Evolutionary conservation across 1,284 basidiomycete species (phyloP).

Genomic region (Malassezia furfur): DNA sequence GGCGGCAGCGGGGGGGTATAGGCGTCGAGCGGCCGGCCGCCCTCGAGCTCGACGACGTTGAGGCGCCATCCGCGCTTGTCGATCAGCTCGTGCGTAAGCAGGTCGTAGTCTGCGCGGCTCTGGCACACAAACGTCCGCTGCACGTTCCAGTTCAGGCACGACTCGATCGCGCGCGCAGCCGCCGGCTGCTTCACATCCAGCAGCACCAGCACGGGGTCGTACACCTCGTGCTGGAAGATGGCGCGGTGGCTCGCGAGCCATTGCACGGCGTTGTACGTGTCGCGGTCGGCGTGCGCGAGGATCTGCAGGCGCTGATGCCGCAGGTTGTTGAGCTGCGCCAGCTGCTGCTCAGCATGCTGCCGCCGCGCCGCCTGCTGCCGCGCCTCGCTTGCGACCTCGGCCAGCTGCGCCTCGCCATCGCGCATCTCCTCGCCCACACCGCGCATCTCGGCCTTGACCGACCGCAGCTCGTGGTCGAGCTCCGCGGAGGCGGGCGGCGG

Average conservation of each 20-base stretch:
- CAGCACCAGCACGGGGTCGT: conserved; percentile 67
- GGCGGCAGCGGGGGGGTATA: conserved; percentile 22
- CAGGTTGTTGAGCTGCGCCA: conserved; percentile 30
- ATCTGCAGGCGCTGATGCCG: conserved; percentile 29
- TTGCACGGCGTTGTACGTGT: conserved; percentile 60
- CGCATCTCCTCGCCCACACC: conserved; percentile 14
- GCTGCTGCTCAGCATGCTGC: conserved; percentile 16
- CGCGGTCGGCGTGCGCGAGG: conserved; percentile 53
- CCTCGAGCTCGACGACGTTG: conserved; percentile 44
- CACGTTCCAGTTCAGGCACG: conserved; percentile 55
- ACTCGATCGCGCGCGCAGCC: conserved; percentile 66
- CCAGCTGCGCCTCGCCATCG: conserved; percentile 19
- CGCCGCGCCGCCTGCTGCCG: conserved; percentile 20
- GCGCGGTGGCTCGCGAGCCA: conserved; percentile 67
- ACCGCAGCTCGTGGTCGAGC: conserved; percentile 12
- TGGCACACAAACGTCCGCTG: conserved; percentile 77
- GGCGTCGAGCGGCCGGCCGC: conserved; percentile 16
- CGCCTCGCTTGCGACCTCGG: conserved; percentile 7
- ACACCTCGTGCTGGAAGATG: conserved; percentile 68
- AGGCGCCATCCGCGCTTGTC: conserved; percentile 53
- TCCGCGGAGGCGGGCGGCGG: conserved; percentile 20
- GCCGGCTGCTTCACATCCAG: conserved; percentile 60
- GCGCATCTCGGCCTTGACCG: conserved; percentile 17
- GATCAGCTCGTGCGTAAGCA: conserved; percentile 54
- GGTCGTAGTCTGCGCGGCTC: conserved; percentile 68